Evolutionary conservation across 495 filamentous ascomycete genomes (phyloP).

Genomic region (Penicillium bialowiezense): DNA sequence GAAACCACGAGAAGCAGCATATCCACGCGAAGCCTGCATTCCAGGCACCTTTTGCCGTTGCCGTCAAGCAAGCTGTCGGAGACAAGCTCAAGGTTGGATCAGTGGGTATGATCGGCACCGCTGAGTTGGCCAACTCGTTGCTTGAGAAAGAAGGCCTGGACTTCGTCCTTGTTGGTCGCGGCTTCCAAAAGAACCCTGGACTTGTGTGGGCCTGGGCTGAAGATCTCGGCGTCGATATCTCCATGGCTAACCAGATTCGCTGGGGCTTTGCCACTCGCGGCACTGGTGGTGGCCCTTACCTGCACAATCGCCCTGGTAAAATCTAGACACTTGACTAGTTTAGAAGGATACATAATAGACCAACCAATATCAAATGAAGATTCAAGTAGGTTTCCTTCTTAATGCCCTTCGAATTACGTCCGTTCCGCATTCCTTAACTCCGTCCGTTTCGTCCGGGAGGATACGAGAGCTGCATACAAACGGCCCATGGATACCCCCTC

Average conservation of each 20-base stretch:
- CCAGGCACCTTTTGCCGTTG: constrained; percentile 60
- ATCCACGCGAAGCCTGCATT: constrained; percentile 56
- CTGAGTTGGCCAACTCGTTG: constrained; percentile 50
- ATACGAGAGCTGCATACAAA: neutral
- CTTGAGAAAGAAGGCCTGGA: constrained; percentile 58
- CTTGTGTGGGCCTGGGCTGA: constrained; percentile 68
- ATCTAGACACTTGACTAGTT: too few species aligned
- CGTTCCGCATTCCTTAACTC: neutral
- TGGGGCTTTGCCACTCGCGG: constrained; percentile 47
- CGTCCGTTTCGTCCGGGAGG: neutral
- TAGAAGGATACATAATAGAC: too few species aligned
- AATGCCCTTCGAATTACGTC: too few species aligned
- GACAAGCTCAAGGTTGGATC: constrained; percentile 54
- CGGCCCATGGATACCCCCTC: neutral
- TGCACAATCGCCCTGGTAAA: constrained; percentile 20
- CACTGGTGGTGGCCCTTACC: constrained; percentile 21
- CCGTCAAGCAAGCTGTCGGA: constrained; percentile 57
- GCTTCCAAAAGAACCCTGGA: constrained; percentile 68
- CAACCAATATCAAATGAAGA: too few species aligned
- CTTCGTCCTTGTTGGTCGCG: constrained; percentile 57
- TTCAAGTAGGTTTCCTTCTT: too few species aligned
- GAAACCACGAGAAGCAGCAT: constrained; percentile 54
- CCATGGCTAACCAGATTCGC: constrained; percentile 64
- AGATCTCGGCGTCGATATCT: constrained; percentile 59
- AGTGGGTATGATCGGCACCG: constrained; percentile 62